phyloP scores from a whole-genome alignment of 1,284 basidiomycete species.

The Inonotus hispidus region DNA sequence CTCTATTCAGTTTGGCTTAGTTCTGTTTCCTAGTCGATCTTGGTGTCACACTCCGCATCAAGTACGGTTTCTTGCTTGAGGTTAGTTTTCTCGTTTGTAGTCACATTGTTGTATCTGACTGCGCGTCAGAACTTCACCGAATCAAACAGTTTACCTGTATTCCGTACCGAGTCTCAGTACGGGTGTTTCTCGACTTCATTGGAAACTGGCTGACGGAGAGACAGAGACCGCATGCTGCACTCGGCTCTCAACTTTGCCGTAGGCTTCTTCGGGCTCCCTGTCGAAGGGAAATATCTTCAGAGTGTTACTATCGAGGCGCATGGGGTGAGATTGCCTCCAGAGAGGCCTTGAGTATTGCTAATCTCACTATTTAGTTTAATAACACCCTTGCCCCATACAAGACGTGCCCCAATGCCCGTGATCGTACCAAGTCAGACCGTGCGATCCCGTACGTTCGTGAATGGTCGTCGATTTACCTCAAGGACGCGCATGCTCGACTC shows the following conservation, averaged over 20 bases:
- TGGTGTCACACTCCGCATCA: conserved; percentile 66
- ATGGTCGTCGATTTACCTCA: conserved; percentile 72
- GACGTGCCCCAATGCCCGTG: conserved; percentile 62
- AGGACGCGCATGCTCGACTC: conserved; percentile 59
- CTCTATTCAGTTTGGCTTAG: conserved; percentile 5
- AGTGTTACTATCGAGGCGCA: conserved; percentile 72
- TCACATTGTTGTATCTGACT: background rate
- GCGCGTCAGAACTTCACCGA: conserved; percentile 66
- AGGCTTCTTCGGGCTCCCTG: conserved; percentile 83
- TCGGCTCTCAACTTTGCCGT: conserved; percentile 82
- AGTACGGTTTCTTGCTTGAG: conserved; percentile 76
- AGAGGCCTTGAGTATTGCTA: background rate
- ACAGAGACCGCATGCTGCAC: conserved; percentile 74
- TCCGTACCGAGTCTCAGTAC: conserved; percentile 84
- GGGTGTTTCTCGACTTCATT: conserved; percentile 27
- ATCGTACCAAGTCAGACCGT: conserved; percentile 46
- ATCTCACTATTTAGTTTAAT: conserved; percentile 50
- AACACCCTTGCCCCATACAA: conserved; percentile 75
- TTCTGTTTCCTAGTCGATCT: conserved; percentile 47
- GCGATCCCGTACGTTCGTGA: conserved; percentile 48
- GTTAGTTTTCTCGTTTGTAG: conserved; percentile 26
- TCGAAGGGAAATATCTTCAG: conserved; percentile 73
- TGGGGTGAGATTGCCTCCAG: conserved; percentile 38
- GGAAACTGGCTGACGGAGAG: background rate
- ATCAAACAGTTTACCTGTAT: conserved; percentile 68